phyloP scores from a whole-genome alignment of 495 filamentous ascomycete species.

The Daldinia loculata region DNA sequence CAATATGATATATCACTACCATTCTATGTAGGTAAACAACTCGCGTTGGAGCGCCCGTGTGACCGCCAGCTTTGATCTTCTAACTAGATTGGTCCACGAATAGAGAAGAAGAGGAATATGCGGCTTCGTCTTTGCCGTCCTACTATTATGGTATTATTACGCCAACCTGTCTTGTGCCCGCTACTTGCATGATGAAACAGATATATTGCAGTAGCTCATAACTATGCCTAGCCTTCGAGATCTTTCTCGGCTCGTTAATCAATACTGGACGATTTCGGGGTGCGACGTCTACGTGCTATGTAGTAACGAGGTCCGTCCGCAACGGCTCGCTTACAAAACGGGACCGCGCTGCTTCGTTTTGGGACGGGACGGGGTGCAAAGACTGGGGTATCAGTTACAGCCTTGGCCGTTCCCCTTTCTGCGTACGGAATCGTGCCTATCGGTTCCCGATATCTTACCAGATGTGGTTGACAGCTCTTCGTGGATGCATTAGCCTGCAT shows the following conservation, averaged over 20 bases:
- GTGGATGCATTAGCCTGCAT: slow-evolving; percentile 15
- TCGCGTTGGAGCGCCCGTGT: not conserved
- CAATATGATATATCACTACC: slow-evolving; percentile 23
- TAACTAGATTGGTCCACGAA: not conserved
- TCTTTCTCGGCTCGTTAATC: slow-evolving; percentile 11
- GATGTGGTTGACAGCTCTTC: slow-evolving; percentile 23
- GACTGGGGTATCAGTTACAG: slow-evolving; percentile 25
- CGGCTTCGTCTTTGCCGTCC: not conserved
- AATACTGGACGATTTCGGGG: slow-evolving; percentile 28
- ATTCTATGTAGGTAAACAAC: not conserved
- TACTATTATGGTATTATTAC: slow-evolving; percentile 8
- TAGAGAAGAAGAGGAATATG: not conserved
- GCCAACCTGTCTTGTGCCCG: not conserved
- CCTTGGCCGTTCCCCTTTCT: slow-evolving; percentile 18
- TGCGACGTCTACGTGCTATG: slow-evolving; percentile 24
- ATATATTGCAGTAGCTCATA: slow-evolving; percentile 24
- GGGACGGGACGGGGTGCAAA: slow-evolving; percentile 32
- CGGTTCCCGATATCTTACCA: slow-evolving; percentile 23
- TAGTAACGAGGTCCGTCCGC: slow-evolving; percentile 35
- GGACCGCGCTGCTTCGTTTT: slow-evolving; percentile 9
- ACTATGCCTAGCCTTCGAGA: slow-evolving; percentile 22
- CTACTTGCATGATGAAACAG: slow-evolving; percentile 30
- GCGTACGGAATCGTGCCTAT: slow-evolving; percentile 25
- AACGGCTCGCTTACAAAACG: slow-evolving; percentile 31
- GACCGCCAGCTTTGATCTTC: not conserved